Evolutionary conservation across 306 rosid species (phyloP).

Genomic region (Dalbergia cochinchinensis): DNA sequence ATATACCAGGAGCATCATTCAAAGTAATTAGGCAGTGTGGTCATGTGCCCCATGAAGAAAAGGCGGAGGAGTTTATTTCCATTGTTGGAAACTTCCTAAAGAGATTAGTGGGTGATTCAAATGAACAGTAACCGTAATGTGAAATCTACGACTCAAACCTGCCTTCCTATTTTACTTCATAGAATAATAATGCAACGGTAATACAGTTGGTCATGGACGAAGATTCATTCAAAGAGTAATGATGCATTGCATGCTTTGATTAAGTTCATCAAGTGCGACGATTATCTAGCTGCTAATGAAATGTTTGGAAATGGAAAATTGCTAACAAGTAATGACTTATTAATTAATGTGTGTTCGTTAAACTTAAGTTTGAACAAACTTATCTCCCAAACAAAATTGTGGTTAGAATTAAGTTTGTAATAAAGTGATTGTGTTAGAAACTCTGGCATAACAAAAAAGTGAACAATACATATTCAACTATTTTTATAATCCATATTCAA

Average conservation of each 20-base stretch:
- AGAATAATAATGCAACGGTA: conserved; percentile 12
- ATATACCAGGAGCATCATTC: conserved; percentile 74
- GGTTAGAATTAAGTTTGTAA: too few species aligned
- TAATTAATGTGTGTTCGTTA: too few species aligned
- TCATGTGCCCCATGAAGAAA: conserved; percentile 97
- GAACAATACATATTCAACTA: too few species aligned
- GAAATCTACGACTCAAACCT: conserved; percentile 15
- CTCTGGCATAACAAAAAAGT: too few species aligned
- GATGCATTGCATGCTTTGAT: conserved; percentile 19
- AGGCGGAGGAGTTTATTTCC: conserved; percentile 74
- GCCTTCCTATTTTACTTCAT: conserved; percentile 16
- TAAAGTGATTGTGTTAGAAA: too few species aligned
- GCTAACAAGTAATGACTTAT: neutral
- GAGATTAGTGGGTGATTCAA: conserved; percentile 51
- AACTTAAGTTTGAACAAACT: too few species aligned
- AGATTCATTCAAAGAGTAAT: neutral
- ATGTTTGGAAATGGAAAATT: conserved; percentile 14
- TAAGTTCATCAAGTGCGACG: conserved; percentile 30
- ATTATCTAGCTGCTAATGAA: neutral
- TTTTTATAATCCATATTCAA: too few species aligned
- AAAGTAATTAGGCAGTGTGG: conserved; percentile 87
- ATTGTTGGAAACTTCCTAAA: conserved; percentile 76
- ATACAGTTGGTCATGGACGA: conserved; percentile 13
- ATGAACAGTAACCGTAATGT: conserved; percentile 44
- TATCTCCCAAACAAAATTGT: too few species aligned